Evolutionary conservation across 768 basidiomycete species (phyloP).

Genomic region (Xerocomellus intermedius): DNA sequence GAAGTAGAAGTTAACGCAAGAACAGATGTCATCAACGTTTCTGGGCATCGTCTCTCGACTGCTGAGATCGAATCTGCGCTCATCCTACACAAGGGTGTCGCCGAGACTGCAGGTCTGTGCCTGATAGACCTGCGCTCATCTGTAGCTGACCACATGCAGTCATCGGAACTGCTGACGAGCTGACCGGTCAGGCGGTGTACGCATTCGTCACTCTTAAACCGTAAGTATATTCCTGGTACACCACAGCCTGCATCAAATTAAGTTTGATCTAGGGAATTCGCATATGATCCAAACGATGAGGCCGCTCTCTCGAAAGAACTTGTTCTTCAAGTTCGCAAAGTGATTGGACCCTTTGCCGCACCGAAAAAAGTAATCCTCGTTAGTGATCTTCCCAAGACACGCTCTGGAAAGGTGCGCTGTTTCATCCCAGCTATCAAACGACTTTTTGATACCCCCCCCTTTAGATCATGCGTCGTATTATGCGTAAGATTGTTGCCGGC

Average conservation of each 20-base stretch:
- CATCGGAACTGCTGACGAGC: conserved; percentile 80
- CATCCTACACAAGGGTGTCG: conserved; percentile 91
- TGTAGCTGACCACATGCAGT: conserved; percentile 38
- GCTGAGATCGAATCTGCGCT: conserved; percentile 98
- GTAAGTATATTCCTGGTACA: conserved; percentile 41
- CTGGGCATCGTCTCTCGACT: conserved; percentile 94
- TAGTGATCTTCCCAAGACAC: conserved; percentile 87
- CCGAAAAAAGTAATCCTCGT: conserved; percentile 91
- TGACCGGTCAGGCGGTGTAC: conserved; percentile 92
- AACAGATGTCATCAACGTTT: conserved; percentile 94
- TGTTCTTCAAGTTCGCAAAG: conserved; percentile 92
- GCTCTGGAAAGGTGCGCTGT: conserved; percentile 76
- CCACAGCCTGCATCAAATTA: background rate
- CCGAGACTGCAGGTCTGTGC: conserved; percentile 77
- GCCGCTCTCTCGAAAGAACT: conserved; percentile 78
- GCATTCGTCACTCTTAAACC: conserved; percentile 95
- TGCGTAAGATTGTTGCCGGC: conserved; percentile 94
- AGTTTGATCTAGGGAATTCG: conserved; percentile 63
- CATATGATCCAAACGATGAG: conserved; percentile 70
- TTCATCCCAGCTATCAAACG: background rate
- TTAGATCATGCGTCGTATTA: conserved; percentile 90
- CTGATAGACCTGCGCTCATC: background rate
- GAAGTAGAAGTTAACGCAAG: background rate
- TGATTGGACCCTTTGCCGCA: conserved; percentile 96
- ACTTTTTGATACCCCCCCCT: background rate